A percentile compares a stretch with the other conserved stretches of the same genome.
These are phyloP conservation scores for Vigna unguiculata DNA, from an alignment of 306 rosid genomes.

Conservation along the genomic window DNA sequence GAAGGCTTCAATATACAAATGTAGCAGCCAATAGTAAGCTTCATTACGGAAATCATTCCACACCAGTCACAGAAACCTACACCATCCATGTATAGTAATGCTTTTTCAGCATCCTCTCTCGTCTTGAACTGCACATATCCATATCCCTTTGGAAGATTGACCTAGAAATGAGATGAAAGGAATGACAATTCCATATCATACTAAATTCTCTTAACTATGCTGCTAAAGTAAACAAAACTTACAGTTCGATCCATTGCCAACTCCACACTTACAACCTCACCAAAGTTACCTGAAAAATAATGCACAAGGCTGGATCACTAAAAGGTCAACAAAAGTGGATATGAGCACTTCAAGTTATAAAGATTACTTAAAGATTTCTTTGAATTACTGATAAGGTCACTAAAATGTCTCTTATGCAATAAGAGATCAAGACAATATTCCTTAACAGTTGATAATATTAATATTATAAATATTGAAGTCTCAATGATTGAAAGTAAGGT, in stretches of 20 bases:
- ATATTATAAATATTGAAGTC: slow-evolving; percentile 1
- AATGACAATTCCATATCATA: slow-evolving; percentile 10
- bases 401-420: neutral
- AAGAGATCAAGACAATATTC: slow-evolving; percentile 2
- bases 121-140: slow-evolving; percentile 95
- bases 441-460: neutral
- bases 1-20: slow-evolving; percentile 38
- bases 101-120: slow-evolving; percentile 92
- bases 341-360: slow-evolving; percentile 11
- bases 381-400: neutral
- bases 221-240: slow-evolving; percentile 54
- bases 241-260: slow-evolving; percentile 92
- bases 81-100: slow-evolving; percentile 86
- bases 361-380: slow-evolving; percentile 25
- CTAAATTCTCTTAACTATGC: slow-evolving; percentile 5
- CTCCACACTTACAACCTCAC: slow-evolving; percentile 91
- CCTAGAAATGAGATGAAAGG: slow-evolving; percentile 53
- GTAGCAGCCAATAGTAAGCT: slow-evolving; percentile 25
- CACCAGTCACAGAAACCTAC: slow-evolving; percentile 62
- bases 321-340: neutral
- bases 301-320: neutral
- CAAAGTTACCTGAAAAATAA: slow-evolving; percentile 72
- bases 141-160: slow-evolving; percentile 94
- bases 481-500: neutral
- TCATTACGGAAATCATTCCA: slow-evolving; percentile 28